Evolutionary conservation across 2,329 filamentous ascomycete genomes (phyloP), one percentile per base, ranked within the genome.

Genomic region (Colletotrichum tanaceti): DNA sequence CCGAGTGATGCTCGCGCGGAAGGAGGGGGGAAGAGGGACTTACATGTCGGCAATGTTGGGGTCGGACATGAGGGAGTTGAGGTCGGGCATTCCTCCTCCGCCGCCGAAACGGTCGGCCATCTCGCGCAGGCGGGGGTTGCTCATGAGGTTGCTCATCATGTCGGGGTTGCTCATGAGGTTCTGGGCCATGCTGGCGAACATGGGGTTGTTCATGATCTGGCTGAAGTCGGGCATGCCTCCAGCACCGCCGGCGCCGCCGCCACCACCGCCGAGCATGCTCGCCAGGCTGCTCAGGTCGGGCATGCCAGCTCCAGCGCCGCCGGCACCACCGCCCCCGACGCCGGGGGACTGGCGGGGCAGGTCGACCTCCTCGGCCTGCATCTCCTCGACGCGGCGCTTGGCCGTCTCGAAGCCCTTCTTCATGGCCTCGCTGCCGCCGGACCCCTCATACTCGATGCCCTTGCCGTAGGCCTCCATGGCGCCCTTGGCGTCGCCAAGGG

Each of bases 151-250:
- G 78, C 85, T 87, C 89, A 98, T 91, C 84, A 94, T 89, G 11
- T 97, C 93, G 0, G 96, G 96, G 83, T 99, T 98, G 82, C 90
- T 93, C 96, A 98, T 98, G 63, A 99, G 82, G 80, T 93, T 97
- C 84, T 98, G 93, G 5, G 96, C 96, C 94, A 98, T 98, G 82
- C 88, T 92, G 58, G 94, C 89, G 83, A 99, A 97, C 96, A 98
- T 98, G 64, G 96, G 96, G 84, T 98, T 99, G 85, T 85, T 94
- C 94, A 98, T 97, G 79, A 99, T 90, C 71, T 89, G 88, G 72
- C 89, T 82, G 28, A 99, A 84, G 79, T 98, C 95, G 14, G 94
- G 94, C 92, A 97, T 96, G 63, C 93, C 93, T 59, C 91, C 91
- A 10, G 82, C 85, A 22, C 84, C 85, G 22, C 85, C 88, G 20